Evolutionary conservation across 1,284 basidiomycete species (phyloP).

Genomic region (Spongiforma sp.): DNA sequence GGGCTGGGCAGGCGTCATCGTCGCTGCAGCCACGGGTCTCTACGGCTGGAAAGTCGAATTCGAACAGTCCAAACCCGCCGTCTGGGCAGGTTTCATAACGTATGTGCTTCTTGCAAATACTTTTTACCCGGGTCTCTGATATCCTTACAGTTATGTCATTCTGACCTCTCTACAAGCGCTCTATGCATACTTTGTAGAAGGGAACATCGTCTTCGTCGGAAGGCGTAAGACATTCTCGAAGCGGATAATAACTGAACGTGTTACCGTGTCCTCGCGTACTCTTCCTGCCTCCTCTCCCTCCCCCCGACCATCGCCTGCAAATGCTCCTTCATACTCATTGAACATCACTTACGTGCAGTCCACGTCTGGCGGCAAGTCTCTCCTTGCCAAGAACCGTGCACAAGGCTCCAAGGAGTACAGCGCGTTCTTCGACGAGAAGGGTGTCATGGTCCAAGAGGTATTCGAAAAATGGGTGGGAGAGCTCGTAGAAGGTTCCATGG

Average conservation of each 20-base stretch:
- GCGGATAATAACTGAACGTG: slow-evolving; percentile 84
- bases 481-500: slow-evolving; percentile 66
- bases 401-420: slow-evolving; percentile 59
- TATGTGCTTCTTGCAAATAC: slow-evolving; percentile 43
- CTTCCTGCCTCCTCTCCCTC: slow-evolving; percentile 45
- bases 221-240: slow-evolving; percentile 86
- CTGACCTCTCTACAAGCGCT: slow-evolving; percentile 73
- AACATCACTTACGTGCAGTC: slow-evolving; percentile 73
- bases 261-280: slow-evolving; percentile 74
- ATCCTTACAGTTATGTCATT: slow-evolving; percentile 63
- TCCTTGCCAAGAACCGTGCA: slow-evolving; percentile 67
- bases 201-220: slow-evolving; percentile 80
- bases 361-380: slow-evolving; percentile 76
- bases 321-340: slow-evolving; percentile 66
- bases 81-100: slow-evolving; percentile 80
- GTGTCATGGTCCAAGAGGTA: slow-evolving; percentile 67
- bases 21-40: slow-evolving; percentile 79
- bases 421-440: slow-evolving; percentile 73
- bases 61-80: slow-evolving; percentile 80
- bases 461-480: slow-evolving; percentile 79
- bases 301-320: slow-evolving; percentile 29
- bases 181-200: slow-evolving; percentile 83
- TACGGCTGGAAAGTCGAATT: slow-evolving; percentile 89
- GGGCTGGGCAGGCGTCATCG: slow-evolving; percentile 83
- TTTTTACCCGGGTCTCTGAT: slow-evolving; percentile 4